Evolutionary conservation across 805 yeast species (phyloP), one percentile per base, ranked within the genome.

Genomic region (Metschnikowia kunwiensis): DNA sequence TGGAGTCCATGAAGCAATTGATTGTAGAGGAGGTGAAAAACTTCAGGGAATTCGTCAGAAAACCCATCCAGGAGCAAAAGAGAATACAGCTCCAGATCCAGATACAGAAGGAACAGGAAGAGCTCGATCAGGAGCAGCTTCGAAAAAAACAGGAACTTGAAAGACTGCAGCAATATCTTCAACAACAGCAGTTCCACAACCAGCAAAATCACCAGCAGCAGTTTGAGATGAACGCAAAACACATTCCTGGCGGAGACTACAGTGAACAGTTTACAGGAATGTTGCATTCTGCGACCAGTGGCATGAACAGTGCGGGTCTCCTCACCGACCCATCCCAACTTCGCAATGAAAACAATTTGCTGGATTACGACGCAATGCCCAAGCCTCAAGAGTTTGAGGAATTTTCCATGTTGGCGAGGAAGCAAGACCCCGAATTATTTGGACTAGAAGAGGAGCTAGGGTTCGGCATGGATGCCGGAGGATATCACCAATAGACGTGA

Each of bases 11-110:
- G 85, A 80, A 75, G 51, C 69, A 75, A 47, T 77, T 87, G 78
- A 85, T 89, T 25, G 61, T 85, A 27, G 80, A 85, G 22, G 96
- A 89, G 57, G 95, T 89, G 2, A 71, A 71, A 31, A 67, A 75
- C 19, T 87, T 88, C 57, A 75, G 96, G 50, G 85, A 77, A 26
- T 81, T 80, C 64, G 96, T 87, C 4, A 73, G 96, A 53, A 77
- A 73, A 56, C 94, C 94, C 5, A 66, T 82, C 21, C 75, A 76
- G 32, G 82, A 60, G 41, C 74, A 68, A 50, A 72, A 65, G 40
- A 63, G 63, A 43, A 62, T 66, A 17, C 71, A 65, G 42, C 48
- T 63, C 19, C 65, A 63, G 40, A 28, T 54, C 25, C 68, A 65
- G 38, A 42, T 33, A 14, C 42, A 36, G 19, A 54, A 46, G 27